These are phyloP conservation scores for Pythium aquatile DNA, from an alignment of 352 stramenopile genomes.

Conservation along the genomic window DNA sequence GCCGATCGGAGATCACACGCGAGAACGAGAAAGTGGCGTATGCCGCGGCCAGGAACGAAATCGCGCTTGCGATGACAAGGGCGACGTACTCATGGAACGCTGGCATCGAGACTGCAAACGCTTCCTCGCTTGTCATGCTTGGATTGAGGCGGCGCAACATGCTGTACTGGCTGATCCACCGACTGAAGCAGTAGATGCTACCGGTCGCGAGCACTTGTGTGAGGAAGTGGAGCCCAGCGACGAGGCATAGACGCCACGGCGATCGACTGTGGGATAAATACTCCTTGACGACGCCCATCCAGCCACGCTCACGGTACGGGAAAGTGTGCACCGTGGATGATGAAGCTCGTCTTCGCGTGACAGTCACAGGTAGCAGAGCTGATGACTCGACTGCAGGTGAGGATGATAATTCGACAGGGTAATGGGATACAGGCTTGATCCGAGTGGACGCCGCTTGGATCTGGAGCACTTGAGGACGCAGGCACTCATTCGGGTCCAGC, in stretches of 20 bases:
- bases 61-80: constrained; percentile 13
- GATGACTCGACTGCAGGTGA: not conserved
- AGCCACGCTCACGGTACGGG: constrained; percentile 17
- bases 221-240: constrained; percentile 33
- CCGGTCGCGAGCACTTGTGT: constrained; percentile 34
- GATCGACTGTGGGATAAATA: constrained; percentile 36
- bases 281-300: constrained; percentile 29
- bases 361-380: constrained; percentile 12
- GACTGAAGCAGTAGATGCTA: constrained; percentile 39
- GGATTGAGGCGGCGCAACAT: constrained; percentile 3
- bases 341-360: not conserved
- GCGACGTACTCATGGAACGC: constrained; percentile 26
- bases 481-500: constrained; percentile 21
- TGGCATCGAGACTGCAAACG: constrained; percentile 11
- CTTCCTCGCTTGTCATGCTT: constrained; percentile 19
- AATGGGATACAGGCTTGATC: not conserved
- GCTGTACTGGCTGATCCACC: constrained; percentile 34
- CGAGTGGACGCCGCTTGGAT: constrained; percentile 18
- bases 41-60: constrained; percentile 20
- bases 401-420: not conserved
- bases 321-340: not conserved
- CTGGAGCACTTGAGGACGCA: constrained; percentile 27
- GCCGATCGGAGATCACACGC: constrained; percentile 15
- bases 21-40: constrained; percentile 28
- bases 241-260: constrained; percentile 25